These are phyloP conservation scores for Claviceps sp. DNA, from an alignment of 2,329 filamentous ascomycete species.

Conservation along the genomic window DNA sequence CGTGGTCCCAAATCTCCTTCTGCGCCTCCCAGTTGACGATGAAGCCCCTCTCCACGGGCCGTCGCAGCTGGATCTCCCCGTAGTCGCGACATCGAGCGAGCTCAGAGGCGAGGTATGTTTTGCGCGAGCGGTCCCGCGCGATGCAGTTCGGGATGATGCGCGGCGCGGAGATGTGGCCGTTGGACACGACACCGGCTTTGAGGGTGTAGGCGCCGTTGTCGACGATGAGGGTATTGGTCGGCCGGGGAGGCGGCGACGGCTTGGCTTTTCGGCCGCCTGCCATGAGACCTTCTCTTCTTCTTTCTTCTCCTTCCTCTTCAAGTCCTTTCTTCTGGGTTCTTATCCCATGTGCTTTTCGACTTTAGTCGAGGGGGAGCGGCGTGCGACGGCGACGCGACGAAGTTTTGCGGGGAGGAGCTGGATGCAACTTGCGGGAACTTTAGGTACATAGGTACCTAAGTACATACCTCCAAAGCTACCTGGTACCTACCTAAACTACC, in stretches of 20 bases:
- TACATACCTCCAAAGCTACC: too few species aligned
- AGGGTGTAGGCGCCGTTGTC: slow-evolving; percentile 89
- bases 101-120: slow-evolving; percentile 68
- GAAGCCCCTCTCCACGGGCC: slow-evolving; percentile 88
- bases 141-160: slow-evolving; percentile 77
- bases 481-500: too few species aligned
- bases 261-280: slow-evolving; percentile 39
- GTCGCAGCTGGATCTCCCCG: slow-evolving; percentile 73
- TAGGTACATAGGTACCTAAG: too few species aligned
- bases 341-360: not conserved
- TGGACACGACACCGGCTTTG: slow-evolving; percentile 68
- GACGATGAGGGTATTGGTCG: slow-evolving; percentile 63
- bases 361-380: too few species aligned
- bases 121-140: slow-evolving; percentile 65
- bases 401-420: too few species aligned
- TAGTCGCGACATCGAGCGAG: slow-evolving; percentile 73
- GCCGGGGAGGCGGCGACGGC: slow-evolving; percentile 35
- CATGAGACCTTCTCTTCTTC: slow-evolving; percentile 18
- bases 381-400: too few species aligned
- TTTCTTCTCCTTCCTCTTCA: too few species aligned
- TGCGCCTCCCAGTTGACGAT: slow-evolving; percentile 94
- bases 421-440: too few species aligned
- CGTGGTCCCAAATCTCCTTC: slow-evolving; percentile 88
- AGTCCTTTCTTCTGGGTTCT: not conserved
- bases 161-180: slow-evolving; percentile 39